Percentiles rank a stretch among this genome's conserved stretches.
Conservation (phyloP, 495 filamentous ascomycete species). For the Penicillium diatomitis region DNA sequence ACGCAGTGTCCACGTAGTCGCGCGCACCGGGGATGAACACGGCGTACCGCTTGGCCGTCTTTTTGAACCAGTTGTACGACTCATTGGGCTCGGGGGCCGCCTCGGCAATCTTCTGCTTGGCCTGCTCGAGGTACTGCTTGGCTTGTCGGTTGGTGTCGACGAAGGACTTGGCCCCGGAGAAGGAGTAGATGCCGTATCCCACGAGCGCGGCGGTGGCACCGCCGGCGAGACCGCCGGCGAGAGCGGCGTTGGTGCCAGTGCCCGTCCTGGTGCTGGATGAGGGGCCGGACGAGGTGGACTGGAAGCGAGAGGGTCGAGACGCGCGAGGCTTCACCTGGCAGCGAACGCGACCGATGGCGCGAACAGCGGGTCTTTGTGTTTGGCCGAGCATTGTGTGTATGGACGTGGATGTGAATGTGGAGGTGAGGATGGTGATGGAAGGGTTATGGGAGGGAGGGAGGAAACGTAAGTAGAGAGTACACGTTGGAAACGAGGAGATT, state of each 20-base stretch:
- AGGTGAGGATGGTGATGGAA: not conserved
- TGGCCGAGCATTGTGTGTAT: not conserved
- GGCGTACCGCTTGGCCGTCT: slow-evolving; percentile 51
- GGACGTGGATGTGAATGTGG: not conserved
- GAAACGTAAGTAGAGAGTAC: not conserved
- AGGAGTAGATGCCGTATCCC: slow-evolving; percentile 45
- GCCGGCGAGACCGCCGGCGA: slow-evolving; percentile 39
- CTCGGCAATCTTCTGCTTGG: slow-evolving; percentile 41
- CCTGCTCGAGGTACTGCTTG: slow-evolving; percentile 41
- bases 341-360: not conserved
- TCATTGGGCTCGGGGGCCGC: slow-evolving; percentile 49
- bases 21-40: slow-evolving; percentile 58
- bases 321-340: not conserved
- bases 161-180: slow-evolving; percentile 49
- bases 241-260: slow-evolving; percentile 13
- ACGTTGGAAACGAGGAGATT: not conserved
- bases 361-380: slow-evolving; percentile 1
- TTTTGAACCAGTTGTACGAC: slow-evolving; percentile 46
- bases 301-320: slow-evolving; percentile 23
- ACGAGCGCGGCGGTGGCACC: slow-evolving; percentile 41
- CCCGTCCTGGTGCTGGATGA: slow-evolving; percentile 15
- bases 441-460: not conserved
- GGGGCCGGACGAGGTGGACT: slow-evolving; percentile 29
- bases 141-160: slow-evolving; percentile 39
- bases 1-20: slow-evolving; percentile 48